Conservation (phyloP, 2,329 filamentous ascomycete species). For the Aspergillus viridinutans region DNA sequence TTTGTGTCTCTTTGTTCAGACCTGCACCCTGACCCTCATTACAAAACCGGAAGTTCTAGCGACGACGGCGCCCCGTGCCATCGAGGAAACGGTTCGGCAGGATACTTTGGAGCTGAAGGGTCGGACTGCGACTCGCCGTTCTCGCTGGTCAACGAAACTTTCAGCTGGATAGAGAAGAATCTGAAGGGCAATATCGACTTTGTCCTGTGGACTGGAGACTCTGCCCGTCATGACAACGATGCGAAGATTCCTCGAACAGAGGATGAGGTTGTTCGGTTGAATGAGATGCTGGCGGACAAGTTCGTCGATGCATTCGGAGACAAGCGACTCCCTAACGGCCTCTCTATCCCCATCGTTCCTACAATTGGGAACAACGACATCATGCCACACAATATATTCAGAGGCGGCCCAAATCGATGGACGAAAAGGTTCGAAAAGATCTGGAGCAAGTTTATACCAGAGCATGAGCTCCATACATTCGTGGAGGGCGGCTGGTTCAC, state of each 20-base stretch:
- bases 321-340: conserved; percentile 51
- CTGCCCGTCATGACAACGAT: conserved; percentile 83
- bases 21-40: conserved; percentile 85
- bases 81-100: conserved; percentile 69
- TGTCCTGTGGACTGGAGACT: conserved; percentile 89
- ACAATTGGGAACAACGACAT: conserved; percentile 98
- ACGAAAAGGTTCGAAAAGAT: conserved; percentile 71
- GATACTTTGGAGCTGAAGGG: conserved; percentile 77
- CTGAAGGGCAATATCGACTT: conserved; percentile 79
- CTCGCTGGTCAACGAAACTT: conserved; percentile 78
- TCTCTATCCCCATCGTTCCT: conserved; percentile 76
- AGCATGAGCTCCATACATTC: conserved; percentile 87
- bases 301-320: conserved; percentile 70
- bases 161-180: conserved; percentile 79
- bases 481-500: conserved; percentile 92
- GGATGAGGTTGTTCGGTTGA: conserved; percentile 71
- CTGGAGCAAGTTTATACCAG: conserved; percentile 84
- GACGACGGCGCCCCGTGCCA: conserved; percentile 71
- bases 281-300: conserved; percentile 69
- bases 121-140: conserved; percentile 84
- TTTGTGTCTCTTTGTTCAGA: conserved; percentile 55
- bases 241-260: conserved; percentile 71
- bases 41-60: conserved; percentile 72
- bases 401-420: conserved; percentile 80
- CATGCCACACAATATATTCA: conserved; percentile 90